Percentiles rank a stretch among this genome's conserved stretches.
phyloP scores from a whole-genome alignment of 2,329 filamentous ascomycete genomes.

The Beauveria brongniartii region DNA sequence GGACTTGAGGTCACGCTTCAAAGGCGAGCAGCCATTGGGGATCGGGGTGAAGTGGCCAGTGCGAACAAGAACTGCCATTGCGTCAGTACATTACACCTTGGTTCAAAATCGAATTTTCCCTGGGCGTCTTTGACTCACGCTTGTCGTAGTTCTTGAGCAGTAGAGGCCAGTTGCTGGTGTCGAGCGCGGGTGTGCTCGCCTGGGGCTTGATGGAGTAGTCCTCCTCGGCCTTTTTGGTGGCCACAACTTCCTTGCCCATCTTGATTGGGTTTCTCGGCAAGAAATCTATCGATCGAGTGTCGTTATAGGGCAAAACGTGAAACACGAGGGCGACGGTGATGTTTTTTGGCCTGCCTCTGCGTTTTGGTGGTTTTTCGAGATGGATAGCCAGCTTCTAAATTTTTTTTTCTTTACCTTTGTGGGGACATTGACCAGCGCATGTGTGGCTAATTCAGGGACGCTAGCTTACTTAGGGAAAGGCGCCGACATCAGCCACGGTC shows the following conservation, averaged over 20 bases:
- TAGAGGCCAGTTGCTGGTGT: constrained; percentile 87
- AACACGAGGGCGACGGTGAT: constrained; percentile 3
- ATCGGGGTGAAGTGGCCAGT: constrained; percentile 97
- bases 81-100: constrained; percentile 15
- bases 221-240: constrained; percentile 42
- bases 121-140: constrained; percentile 46
- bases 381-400: constrained; percentile 22
- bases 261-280: not conserved
- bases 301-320: constrained; percentile 16
- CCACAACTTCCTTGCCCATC: constrained; percentile 41
- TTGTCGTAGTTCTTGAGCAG: constrained; percentile 95
- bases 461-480: constrained; percentile 12
- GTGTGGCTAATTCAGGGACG: constrained; percentile 17
- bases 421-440: constrained; percentile 17
- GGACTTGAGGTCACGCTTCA: constrained; percentile 91
- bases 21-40: constrained; percentile 80
- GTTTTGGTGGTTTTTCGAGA: constrained; percentile 18
- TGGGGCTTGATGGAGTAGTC: constrained; percentile 91
- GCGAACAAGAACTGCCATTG: constrained; percentile 67
- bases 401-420: constrained; percentile 26
- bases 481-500: constrained; percentile 10
- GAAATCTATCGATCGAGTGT: not conserved
- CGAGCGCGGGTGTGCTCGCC: constrained; percentile 65
- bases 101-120: constrained; percentile 9
- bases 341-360: constrained; percentile 4